These are phyloP conservation scores for Nepenthes gracilis DNA, from an alignment of 148 eudicot species.

Conservation along the genomic window DNA sequence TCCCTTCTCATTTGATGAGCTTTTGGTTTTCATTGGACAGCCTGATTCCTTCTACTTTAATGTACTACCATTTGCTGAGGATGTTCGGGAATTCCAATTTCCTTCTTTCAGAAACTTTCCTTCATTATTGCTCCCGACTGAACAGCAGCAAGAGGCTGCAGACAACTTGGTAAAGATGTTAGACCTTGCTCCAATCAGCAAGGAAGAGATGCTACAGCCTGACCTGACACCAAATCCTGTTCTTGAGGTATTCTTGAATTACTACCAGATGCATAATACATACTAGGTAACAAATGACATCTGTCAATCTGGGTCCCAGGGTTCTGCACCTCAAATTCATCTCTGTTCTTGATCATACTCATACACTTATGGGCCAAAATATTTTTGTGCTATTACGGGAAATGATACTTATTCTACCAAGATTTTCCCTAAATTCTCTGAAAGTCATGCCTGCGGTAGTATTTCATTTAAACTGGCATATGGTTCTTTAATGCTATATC, in stretches of 20 bases:
- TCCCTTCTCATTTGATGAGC: constrained; percentile 8
- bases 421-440: too few species aligned
- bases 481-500: too few species aligned
- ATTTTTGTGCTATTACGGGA: too few species aligned
- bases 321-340: too few species aligned
- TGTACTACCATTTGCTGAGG: constrained; percentile 92
- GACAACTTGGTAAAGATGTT: constrained; percentile 84
- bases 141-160: constrained; percentile 75
- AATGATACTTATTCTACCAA: too few species aligned
- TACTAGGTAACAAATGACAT: too few species aligned
- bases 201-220: constrained; percentile 68
- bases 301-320: too few species aligned
- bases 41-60: constrained; percentile 96
- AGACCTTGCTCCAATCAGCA: constrained; percentile 74
- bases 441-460: too few species aligned
- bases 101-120: constrained; percentile 84
- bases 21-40: constrained; percentile 32
- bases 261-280: background rate
- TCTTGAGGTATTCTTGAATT: constrained; percentile 52
- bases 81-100: constrained; percentile 92
- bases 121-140: constrained; percentile 59
- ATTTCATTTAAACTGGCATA: too few species aligned
- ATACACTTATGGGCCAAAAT: too few species aligned
- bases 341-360: too few species aligned
- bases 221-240: constrained; percentile 91